A percentile compares a stretch with the other conserved stretches of the same genome.
Evolutionary conservation across 139 green algal species (phyloP).

Genomic region (Monoraphidium neglectum): DNA sequence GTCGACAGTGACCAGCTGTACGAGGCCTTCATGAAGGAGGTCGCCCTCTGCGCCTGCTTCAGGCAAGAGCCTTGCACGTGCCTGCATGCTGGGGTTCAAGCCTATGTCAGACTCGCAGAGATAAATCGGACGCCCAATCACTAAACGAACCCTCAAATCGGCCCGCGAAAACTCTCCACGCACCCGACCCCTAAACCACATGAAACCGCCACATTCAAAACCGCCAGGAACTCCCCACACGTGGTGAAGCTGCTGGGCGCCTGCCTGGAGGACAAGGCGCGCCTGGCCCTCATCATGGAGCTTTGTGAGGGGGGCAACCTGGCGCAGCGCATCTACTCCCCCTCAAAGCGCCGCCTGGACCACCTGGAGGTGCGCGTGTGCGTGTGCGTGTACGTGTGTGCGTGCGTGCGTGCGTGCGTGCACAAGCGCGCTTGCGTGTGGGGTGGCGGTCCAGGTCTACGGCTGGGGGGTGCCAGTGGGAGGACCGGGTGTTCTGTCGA

Average conservation of each 20-base stretch:
- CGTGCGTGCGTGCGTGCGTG: background rate
- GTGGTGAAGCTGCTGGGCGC: slow-evolving; percentile 70
- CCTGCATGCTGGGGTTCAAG: too few relatives aligned
- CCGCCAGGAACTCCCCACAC: slow-evolving; percentile 29
- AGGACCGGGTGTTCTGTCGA: too few relatives aligned
- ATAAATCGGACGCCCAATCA: too few relatives aligned
- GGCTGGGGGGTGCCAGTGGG: too few relatives aligned
- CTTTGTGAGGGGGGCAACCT: slow-evolving; percentile 74
- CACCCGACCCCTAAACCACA: too few relatives aligned
- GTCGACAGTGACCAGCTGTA: slow-evolving; percentile 27
- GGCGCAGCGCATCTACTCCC: slow-evolving; percentile 70
- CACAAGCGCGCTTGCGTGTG: too few relatives aligned
- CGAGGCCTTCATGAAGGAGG: slow-evolving; percentile 65
- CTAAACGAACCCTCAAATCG: slow-evolving; percentile 48
- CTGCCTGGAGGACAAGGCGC: slow-evolving; percentile 44
- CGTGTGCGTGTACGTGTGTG: background rate
- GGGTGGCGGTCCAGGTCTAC: too few relatives aligned
- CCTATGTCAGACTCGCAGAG: too few relatives aligned
- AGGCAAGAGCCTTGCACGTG: slow-evolving; percentile 7
- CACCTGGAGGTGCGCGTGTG: slow-evolving; percentile 70
- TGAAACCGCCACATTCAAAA: too few relatives aligned
- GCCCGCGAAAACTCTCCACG: too few relatives aligned
- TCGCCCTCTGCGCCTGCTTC: slow-evolving; percentile 56
- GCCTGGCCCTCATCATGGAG: slow-evolving; percentile 86
- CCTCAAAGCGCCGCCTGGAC: slow-evolving; percentile 46